These are phyloP conservation scores for Ilex asprella DNA, from an alignment of 257 asterid species.

Conservation along the genomic window DNA sequence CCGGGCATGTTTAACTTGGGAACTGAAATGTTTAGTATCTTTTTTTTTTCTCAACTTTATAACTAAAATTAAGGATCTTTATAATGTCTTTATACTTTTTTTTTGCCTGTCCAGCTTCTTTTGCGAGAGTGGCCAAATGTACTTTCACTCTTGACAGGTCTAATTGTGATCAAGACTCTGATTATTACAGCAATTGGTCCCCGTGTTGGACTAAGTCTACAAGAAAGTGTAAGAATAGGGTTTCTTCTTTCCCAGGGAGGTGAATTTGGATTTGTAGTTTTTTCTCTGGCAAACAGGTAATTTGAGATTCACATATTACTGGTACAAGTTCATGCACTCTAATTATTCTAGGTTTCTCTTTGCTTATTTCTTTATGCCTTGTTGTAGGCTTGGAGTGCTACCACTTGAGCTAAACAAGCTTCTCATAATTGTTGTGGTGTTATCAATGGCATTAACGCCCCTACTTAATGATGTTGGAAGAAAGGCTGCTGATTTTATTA, in stretches of 20 bases:
- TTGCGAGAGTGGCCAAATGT: conserved; percentile 99
- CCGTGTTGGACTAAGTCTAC: conserved; percentile 78
- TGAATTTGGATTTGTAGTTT: conserved; percentile 93
- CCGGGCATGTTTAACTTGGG: too few relatives aligned
- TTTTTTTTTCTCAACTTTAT: conserved; percentile 1
- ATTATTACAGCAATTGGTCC: conserved; percentile 95
- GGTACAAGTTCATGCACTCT: conserved; percentile 2
- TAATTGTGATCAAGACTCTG: conserved; percentile 80
- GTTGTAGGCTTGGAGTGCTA: conserved; percentile 91
- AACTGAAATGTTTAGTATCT: not conserved
- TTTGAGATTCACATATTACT: conserved; percentile 12
- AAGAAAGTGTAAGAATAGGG: conserved; percentile 92
- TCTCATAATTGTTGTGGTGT: conserved; percentile 93
- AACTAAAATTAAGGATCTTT: conserved; percentile 9
- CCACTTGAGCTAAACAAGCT: conserved; percentile 98
- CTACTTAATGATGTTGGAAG: conserved; percentile 83
- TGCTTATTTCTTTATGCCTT: conserved; percentile 13
- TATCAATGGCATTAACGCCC: conserved; percentile 97
- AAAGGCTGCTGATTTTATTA: conserved; percentile 63
- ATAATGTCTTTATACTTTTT: conserved; percentile 2
- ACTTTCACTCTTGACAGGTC: conserved; percentile 84
- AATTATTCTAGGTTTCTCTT: conserved; percentile 7
- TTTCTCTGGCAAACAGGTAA: conserved; percentile 92
- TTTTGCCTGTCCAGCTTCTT: conserved; percentile 62
- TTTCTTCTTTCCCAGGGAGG: conserved; percentile 99